phyloP scores from a whole-genome alignment of 495 filamentous ascomycete species.

The Hyaloscypha finlandica region DNA sequence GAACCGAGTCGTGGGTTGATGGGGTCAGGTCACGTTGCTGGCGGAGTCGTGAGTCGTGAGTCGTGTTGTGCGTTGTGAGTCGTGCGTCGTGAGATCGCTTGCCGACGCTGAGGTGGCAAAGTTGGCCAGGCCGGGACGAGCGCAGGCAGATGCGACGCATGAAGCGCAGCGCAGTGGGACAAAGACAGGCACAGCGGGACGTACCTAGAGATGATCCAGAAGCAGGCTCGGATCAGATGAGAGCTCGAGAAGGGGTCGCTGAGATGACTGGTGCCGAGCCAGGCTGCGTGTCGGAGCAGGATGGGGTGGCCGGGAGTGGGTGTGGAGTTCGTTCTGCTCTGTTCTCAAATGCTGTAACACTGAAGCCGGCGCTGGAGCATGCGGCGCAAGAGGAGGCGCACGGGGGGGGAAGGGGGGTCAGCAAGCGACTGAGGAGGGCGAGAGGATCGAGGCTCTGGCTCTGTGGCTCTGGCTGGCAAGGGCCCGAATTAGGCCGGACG shows the following conservation, averaged over 20 bases:
- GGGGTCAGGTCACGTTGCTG: not conserved
- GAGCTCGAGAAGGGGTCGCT: constrained; percentile 12
- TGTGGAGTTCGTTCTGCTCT: constrained; percentile 5
- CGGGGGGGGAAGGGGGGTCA: constrained; percentile 19
- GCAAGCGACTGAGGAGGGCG: constrained; percentile 9
- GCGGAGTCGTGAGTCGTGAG: not conserved
- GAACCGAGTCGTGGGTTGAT: constrained; percentile 4
- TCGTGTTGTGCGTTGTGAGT: not conserved
- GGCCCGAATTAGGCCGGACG: constrained; percentile 11
- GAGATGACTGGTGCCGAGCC: constrained; percentile 23
- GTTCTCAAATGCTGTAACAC: constrained; percentile 10
- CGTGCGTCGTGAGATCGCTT: not conserved
- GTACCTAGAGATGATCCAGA: constrained; percentile 16
- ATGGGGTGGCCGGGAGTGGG: constrained; percentile 12
- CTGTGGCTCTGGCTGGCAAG: constrained; percentile 4
- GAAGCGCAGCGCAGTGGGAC: constrained; percentile 6
- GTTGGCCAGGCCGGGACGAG: constrained; percentile 9
- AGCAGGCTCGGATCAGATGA: constrained; percentile 5
- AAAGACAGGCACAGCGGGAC: constrained; percentile 17
- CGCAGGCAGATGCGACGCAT: constrained; percentile 10
- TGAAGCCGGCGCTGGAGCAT: not conserved
- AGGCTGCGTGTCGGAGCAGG: constrained; percentile 18
- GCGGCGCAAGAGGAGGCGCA: constrained; percentile 8
- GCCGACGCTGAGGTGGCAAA: constrained; percentile 17
- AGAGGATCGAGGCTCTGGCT: constrained; percentile 10